These are phyloP conservation scores for Botrytis aclada DNA, from an alignment of 2,329 filamentous ascomycete genomes.

Conservation along the genomic window DNA sequence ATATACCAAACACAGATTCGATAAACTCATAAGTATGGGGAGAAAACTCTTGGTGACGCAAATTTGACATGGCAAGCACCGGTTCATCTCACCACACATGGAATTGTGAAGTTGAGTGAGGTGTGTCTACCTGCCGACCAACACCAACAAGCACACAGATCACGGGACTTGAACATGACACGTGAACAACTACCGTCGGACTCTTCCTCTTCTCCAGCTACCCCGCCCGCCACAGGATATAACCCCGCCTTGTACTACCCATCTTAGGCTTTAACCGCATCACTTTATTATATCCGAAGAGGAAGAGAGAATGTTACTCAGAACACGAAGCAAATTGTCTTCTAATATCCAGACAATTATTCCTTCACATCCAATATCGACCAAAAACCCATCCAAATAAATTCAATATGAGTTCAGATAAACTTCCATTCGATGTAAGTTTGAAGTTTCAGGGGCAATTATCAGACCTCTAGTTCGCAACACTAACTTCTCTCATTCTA, in stretches of 20 bases:
- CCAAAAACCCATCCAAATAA: background rate
- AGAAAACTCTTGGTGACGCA: background rate
- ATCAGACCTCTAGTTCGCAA: background rate
- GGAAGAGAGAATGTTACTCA: too few relatives aligned
- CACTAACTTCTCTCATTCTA: conserved; percentile 31
- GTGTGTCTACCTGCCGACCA: too few relatives aligned
- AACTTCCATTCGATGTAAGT: conserved; percentile 30
- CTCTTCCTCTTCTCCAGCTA: background rate
- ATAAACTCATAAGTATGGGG: too few relatives aligned
- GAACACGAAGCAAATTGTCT: background rate
- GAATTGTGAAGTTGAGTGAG: background rate
- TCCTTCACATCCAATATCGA: background rate
- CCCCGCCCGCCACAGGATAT: background rate
- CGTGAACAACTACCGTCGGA: background rate
- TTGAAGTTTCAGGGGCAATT: background rate
- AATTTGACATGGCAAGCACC: background rate
- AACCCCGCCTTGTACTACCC: background rate
- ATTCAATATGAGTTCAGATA: conserved; percentile 13
- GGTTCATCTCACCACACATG: background rate
- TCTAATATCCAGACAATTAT: background rate
- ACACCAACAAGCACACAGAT: background rate
- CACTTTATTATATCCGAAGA: background rate
- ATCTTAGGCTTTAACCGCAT: background rate
- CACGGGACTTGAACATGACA: accelerated
- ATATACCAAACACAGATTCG: background rate